Base-by-base conservation (phyloP, 345 rosid genomes). In the Sisymbrium altissimum region DNA sequence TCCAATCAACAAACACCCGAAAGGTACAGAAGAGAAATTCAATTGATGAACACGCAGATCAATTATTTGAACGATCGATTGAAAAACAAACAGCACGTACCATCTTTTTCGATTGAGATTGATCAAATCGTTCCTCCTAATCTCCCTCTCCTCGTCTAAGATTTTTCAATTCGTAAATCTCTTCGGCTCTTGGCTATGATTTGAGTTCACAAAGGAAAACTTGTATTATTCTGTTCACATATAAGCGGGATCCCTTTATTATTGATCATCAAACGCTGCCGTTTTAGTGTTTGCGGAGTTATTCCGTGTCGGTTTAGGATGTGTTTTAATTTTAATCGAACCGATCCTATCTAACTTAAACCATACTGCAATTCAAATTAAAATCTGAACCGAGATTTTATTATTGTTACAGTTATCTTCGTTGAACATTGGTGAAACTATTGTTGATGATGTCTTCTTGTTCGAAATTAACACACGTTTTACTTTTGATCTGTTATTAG, bases 21-120 rank as follows among this genome's bases (percentile, higher is more conserved):
- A 32, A 44, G n/a, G 11, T n/a, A 12, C 18, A 32, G 41, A 33
- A 41, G 46, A 27, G 29, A 40, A 72, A 65, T 11, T 23, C 38
- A 15, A 73, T 27, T 50, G 39, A 73, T 71, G n/a, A 39, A 44
- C 4, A 35, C 5, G 29, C 4, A 29, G 15, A 66, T 7, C 10
- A 9, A 58, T 14, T n/a, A 33, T 7, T 39, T 3, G 29, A n/a
- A 27, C 25, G 56, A 68, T 40, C n/a, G 29, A 57, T 14, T 44
- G 58, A 19, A n/a, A 13, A 15, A 73, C 13, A 58, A 52, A 66
- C 1, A 74, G 12, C 5, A 53, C 70, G 41, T 62, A 75, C 79
- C 79, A 75, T 75, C 70, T 61, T 75, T 13, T 38, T 75, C 32
- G 5, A 43, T 52, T 32, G 58, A 68, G 79, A 61, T 52, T 60